Conservation (phyloP, 305 asterid species). For the Fraxinus latifolia region DNA sequence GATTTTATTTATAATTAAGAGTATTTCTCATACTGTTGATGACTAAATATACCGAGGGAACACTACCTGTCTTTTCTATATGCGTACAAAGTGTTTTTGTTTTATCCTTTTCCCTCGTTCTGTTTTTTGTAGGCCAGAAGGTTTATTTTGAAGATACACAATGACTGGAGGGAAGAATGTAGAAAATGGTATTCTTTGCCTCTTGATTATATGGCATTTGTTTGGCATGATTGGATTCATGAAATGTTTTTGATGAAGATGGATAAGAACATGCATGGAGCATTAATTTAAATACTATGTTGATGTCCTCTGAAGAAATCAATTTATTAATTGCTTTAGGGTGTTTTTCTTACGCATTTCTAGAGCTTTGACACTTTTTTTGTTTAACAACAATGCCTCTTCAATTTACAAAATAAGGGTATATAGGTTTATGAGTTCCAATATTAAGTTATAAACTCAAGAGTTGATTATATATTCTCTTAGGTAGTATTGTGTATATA, state of each 20-base stretch:
- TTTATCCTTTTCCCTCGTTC: constrained; percentile 6
- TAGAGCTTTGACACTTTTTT: not conserved
- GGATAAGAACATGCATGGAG: not conserved
- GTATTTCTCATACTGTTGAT: not conserved
- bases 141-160: constrained; percentile 25
- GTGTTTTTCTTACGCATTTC: not conserved
- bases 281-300: not conserved
- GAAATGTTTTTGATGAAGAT: not conserved
- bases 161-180: constrained; percentile 44
- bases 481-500: not conserved
- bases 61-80: not conserved
- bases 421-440: not conserved
- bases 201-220: not conserved
- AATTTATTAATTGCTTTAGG: not conserved
- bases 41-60: not conserved
- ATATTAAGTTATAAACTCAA: not conserved
- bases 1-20: not conserved
- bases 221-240: not conserved
- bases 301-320: not conserved
- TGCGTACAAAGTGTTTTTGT: not conserved
- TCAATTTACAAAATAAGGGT: not conserved
- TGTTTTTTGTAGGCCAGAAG: constrained; percentile 19
- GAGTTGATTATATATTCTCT: not conserved
- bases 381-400: not conserved
- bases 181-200: constrained; percentile 33